Evolutionary conservation across 768 basidiomycete species (phyloP).

Genomic region (Amanita rubescens): DNA sequence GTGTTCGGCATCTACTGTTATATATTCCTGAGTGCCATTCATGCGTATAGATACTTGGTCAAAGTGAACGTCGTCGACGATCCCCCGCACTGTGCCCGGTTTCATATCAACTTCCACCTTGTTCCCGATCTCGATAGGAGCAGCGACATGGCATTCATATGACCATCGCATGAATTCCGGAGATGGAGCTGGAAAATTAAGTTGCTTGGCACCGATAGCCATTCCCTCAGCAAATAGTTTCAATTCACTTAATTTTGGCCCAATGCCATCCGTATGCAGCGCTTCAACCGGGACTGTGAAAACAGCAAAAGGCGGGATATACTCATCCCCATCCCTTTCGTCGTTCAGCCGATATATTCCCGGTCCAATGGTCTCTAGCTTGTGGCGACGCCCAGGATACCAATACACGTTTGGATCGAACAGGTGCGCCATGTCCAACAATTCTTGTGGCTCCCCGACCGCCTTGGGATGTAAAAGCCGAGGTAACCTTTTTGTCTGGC

Average conservation of each 20-base stretch:
- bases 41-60: not conserved
- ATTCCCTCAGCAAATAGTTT: not conserved
- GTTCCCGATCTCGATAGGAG: not conserved
- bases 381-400: not conserved
- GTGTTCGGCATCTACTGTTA: not conserved
- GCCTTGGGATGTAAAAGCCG: not conserved
- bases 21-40: not conserved
- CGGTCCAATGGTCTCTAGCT: not conserved
- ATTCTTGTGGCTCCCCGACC: not conserved
- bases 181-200: not conserved
- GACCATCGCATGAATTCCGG: not conserved
- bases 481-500: not conserved
- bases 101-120: not conserved
- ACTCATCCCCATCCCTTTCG: not conserved
- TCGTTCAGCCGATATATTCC: not conserved
- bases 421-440: not conserved
- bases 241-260: not conserved
- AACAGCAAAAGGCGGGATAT: not conserved
- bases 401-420: not conserved
- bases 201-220: not conserved
- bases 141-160: not conserved
- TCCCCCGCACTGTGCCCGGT: not conserved
- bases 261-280: not conserved
- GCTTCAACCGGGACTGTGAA: not conserved
- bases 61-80: not conserved